Conservation (phyloP, 768 basidiomycete genomes). For the Suillus subalutaceus region DNA sequence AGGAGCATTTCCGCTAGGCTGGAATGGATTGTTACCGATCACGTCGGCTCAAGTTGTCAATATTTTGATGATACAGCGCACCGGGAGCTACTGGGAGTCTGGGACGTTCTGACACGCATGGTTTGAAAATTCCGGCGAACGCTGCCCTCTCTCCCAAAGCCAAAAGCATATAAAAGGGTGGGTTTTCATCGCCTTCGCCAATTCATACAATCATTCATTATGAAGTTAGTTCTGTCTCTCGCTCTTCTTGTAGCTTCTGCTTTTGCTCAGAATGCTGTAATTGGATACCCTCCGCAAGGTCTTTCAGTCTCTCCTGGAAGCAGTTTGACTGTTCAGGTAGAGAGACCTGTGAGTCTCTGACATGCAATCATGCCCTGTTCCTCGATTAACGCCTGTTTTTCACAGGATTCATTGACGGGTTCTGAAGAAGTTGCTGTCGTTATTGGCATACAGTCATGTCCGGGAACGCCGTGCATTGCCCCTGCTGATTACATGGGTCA, state of each 20-base stretch:
- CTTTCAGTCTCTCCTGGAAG: slow-evolving; percentile 40
- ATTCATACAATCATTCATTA: slow-evolving; percentile 14
- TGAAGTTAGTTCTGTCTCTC: slow-evolving; percentile 13
- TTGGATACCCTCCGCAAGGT: slow-evolving; percentile 45
- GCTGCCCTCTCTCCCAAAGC: not conserved
- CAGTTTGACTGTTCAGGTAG: slow-evolving; percentile 46
- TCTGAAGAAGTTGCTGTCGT: slow-evolving; percentile 49
- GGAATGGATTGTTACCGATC: not conserved
- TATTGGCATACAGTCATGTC: slow-evolving; percentile 46
- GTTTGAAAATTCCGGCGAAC: not conserved
- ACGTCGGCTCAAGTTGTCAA: not conserved
- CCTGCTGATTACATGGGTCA: slow-evolving; percentile 39
- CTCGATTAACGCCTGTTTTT: not conserved
- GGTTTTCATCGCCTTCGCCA: not conserved
- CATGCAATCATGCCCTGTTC: not conserved
- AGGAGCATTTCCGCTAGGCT: not conserved
- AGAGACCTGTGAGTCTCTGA: slow-evolving; percentile 45
- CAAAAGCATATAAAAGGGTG: not conserved
- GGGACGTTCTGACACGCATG: not conserved
- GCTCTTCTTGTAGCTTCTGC: slow-evolving; percentile 36
- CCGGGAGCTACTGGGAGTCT: no score
- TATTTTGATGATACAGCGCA: not conserved
- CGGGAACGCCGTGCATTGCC: slow-evolving; percentile 25
- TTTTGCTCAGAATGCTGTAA: slow-evolving; percentile 44
- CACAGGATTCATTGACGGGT: slow-evolving; percentile 39